Evolutionary conservation across 139 green algal genomes (phyloP).

Genomic region (Edaphochlamys debaryana): DNA sequence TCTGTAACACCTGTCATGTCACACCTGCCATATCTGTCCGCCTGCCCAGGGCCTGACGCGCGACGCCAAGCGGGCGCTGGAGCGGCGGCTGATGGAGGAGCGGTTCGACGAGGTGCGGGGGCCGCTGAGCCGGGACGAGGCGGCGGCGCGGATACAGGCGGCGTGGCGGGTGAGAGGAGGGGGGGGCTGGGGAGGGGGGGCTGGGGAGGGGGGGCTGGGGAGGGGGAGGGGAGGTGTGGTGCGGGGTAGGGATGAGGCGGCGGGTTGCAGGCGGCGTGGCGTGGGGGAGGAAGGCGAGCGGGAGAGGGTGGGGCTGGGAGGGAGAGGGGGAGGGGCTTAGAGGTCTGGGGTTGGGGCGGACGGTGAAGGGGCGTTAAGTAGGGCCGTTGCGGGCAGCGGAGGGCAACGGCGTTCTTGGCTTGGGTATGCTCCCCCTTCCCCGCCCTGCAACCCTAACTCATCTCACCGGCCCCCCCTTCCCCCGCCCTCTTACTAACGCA

Average conservation of each 20-base stretch:
- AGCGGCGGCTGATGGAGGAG: conserved; percentile 29
- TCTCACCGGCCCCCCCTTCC: not conserved
- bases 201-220: not conserved
- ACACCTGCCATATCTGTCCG: too few species aligned
- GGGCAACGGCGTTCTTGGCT: too few species aligned
- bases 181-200: not conserved
- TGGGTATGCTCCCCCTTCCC: too few species aligned
- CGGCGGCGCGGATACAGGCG: conserved; percentile 13
- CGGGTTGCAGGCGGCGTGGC: too few species aligned
- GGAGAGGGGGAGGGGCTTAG: too few species aligned
- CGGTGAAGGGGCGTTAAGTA: too few species aligned
- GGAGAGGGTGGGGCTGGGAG: too few species aligned
- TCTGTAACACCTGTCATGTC: too few species aligned
- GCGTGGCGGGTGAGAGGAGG: conserved; percentile 6
- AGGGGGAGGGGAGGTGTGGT: not conserved
- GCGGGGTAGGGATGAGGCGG: not conserved
- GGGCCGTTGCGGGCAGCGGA: too few species aligned
- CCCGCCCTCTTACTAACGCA: not conserved
- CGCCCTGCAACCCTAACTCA: not conserved
- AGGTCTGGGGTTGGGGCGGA: too few species aligned
- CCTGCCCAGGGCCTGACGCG: not conserved
- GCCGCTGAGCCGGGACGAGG: not conserved
- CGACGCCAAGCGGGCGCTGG: conserved; percentile 9
- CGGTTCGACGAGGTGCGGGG: conserved; percentile 1
- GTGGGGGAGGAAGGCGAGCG: too few species aligned